Conservation (phyloP, 768 basidiomycete species). For the Leccinum olivaceopallidum region DNA sequence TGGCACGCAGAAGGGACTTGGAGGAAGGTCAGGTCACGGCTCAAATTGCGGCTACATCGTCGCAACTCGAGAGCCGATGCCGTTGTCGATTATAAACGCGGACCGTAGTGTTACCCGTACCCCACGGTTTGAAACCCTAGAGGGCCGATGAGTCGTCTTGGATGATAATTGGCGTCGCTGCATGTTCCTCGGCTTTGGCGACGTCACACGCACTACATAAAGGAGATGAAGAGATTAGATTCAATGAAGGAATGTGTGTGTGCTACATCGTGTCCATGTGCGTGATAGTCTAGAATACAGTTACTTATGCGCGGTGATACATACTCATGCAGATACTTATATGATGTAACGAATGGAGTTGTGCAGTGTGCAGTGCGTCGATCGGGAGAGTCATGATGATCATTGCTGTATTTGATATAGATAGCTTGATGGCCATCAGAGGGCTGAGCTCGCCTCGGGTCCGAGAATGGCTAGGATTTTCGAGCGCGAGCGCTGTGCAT, state of each 20-base stretch:
- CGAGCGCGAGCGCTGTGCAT: conserved; percentile 9
- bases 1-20: too few species aligned
- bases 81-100: too few species aligned
- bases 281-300: not conserved
- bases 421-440: not conserved
- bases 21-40: too few species aligned
- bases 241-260: not conserved
- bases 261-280: not conserved
- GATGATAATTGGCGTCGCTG: not conserved
- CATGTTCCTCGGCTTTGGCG: not conserved
- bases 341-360: not conserved
- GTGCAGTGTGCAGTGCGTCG: not conserved
- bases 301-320: not conserved
- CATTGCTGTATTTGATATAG: not conserved
- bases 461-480: conserved; percentile 11
- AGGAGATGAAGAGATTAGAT: not conserved
- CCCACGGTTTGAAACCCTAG: too few species aligned
- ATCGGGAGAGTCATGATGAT: not conserved
- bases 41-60: too few species aligned
- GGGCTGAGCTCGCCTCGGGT: conserved; percentile 1
- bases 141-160: too few species aligned
- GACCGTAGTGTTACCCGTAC: too few species aligned
- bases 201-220: not conserved
- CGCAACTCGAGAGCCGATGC: too few species aligned
- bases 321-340: not conserved